A percentile compares a stretch with the other conserved stretches of the same genome.
Evolutionary conservation across 2,329 filamentous ascomycete genomes (phyloP).

Genomic region (Tolypocladium album): DNA sequence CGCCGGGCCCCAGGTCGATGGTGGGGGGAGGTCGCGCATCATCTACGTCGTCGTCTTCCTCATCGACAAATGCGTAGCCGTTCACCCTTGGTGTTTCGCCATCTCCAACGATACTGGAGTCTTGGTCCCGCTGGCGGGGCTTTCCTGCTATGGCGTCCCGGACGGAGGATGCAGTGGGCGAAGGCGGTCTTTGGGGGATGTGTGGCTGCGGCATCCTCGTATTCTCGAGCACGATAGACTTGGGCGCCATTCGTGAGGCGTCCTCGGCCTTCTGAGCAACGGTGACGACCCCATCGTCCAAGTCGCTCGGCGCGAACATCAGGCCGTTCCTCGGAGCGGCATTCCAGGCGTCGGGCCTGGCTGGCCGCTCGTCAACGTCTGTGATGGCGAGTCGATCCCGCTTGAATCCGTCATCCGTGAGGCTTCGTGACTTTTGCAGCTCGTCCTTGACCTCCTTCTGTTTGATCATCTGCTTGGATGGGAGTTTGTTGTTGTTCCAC

Average conservation of each 20-base stretch:
- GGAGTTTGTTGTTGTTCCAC: conserved; percentile 80
- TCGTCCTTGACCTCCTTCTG: conserved; percentile 51
- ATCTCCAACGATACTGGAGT: conserved; percentile 45
- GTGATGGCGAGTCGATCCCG: conserved; percentile 52
- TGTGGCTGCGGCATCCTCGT: conserved; percentile 58
- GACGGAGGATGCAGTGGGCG: conserved; percentile 75
- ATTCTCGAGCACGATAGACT: conserved; percentile 69
- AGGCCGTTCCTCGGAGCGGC: conserved; percentile 66
- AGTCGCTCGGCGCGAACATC: conserved; percentile 70
- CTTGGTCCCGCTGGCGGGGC: conserved; percentile 50
- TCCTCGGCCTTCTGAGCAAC: conserved; percentile 58
- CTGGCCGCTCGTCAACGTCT: conserved; percentile 60
- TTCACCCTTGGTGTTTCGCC: conserved; percentile 83
- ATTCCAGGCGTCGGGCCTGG: conserved; percentile 68
- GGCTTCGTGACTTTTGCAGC: conserved; percentile 31
- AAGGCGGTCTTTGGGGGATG: conserved; percentile 44
- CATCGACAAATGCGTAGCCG: conserved; percentile 89
- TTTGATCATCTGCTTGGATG: conserved; percentile 64
- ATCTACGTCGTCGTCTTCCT: conserved; percentile 39
- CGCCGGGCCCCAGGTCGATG: conserved; percentile 48
- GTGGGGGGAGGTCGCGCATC: conserved; percentile 17
- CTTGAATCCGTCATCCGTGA: conserved; percentile 46
- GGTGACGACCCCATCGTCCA: conserved; percentile 51
- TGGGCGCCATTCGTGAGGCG: conserved; percentile 63
- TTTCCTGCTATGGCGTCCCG: conserved; percentile 73